Base-by-base conservation (phyloP, 371 early-diverging fungal genomes). In the Actinomortierella ambigua region DNA sequence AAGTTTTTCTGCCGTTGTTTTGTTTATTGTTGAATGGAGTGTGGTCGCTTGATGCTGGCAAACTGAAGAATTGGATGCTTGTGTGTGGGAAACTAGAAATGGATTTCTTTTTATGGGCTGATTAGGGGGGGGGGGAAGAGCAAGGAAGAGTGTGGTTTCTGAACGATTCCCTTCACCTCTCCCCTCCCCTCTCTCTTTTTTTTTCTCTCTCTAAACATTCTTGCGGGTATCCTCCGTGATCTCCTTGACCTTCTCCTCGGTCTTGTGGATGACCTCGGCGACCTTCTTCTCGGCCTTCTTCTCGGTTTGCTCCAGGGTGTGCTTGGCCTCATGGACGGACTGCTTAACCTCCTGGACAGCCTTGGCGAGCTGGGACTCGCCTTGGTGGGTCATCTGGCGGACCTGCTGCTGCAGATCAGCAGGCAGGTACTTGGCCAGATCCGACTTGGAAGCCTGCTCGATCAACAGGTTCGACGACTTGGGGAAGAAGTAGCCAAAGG, bases 401-500 rank as follows among this genome's bases (percentile, higher is more conserved):
- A 70, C 44, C 44, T 70, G 71, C 55, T 61, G 65, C 59, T 70
- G 71, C 29, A 70, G 46, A 53, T 70, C 65, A 50, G 55, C 39
- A 24, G 71, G 71, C 14, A 70, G 49, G 46, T 65, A 70, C 47
- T 70, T 70, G 26, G 65, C 53, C 17, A 70, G 24, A 55, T 70
- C 71, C 9, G 71, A 70, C 42, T 60, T 50, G 59, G 58, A 61
- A 46, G 71, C 71, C 20, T 46, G 61, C 2, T 61, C 71, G 24
- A 70, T 70, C 52, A 70, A 28, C n/a, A 65, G 65, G 53, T 70
- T 70, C 23, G 71, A 53, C 2, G 71, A 70, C 8, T 65, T 61
- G 13, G 71, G 71, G 65, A 70, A 70, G 42, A 70, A 70, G 59
- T 70, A 70, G 28, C 71, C 71, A 55, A 70, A 70, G 1, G 71